Base-by-base conservation (phyloP, 2,329 filamentous ascomycete species). In the Hypoxylon sp. region DNA sequence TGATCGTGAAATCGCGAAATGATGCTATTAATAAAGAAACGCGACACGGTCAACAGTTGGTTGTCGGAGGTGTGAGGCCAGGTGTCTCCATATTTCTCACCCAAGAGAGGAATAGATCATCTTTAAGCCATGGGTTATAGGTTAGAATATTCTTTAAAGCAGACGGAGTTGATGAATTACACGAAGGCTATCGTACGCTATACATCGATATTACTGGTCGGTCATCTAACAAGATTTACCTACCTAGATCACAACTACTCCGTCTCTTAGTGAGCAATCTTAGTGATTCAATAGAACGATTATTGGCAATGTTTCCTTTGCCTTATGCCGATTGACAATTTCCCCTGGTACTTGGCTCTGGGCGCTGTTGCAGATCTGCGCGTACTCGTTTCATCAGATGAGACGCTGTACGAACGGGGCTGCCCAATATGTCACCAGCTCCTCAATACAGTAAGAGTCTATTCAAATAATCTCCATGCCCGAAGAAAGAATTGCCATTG, bases 331-430 rank as follows among this genome's bases (percentile, higher is more conserved):
- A 15, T 17, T 15, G 30, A 15, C 8, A 47, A 30, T 28, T 59
- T 19, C 26, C 26, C 32, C 20, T 26, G 24, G 53, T 62, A 55
- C 58, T 50, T 50, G 51, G 30, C 53, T 60, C 59, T 65, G 57
- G 64, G 64, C 58, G 57, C 43, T 68, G 70, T 71, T 68, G 65
- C 70, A 67, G 65, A 64, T 68, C 61, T 43, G 37, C 64, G 63
- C 64, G 56, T 59, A 59, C 51, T 51, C 47, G 65, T 68, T 68
- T 71, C 70, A 70, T 59, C 54, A 44, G 30, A 59, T 54, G 57
- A 55, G 44, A 64, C 55, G 55, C 24, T 46, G 46, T 28, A 50
- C 47, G 43, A 39, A 53, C 47, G 30, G 19, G 19, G 17, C 30
- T 44, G 30, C 49, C 41, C 24, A 49, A 53, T 47, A 50, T 56